Evolutionary conservation across 2,329 filamentous ascomycete genomes (phyloP).

Genomic region (Aspergillus pseudoviridinutans): DNA sequence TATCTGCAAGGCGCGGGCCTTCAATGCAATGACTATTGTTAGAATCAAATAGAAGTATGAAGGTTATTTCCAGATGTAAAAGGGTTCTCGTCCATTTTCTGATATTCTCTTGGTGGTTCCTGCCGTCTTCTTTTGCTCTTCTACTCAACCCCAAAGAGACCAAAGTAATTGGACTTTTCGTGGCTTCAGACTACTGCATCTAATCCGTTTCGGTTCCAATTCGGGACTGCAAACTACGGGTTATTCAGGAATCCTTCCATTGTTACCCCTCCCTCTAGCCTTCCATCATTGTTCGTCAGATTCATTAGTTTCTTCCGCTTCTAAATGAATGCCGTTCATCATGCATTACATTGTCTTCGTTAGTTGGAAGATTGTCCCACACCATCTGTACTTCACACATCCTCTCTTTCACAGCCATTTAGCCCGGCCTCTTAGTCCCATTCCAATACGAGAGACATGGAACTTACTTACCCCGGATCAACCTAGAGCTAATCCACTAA

Average conservation of each 20-base stretch:
- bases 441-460: not conserved
- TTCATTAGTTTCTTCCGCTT: not conserved
- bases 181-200: not conserved
- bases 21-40: not conserved
- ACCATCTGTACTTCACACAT: not conserved
- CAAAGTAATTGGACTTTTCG: not conserved
- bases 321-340: not conserved
- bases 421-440: not conserved
- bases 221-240: not conserved
- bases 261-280: not conserved
- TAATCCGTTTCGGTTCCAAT: not conserved
- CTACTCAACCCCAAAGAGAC: not conserved
- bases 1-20: not conserved
- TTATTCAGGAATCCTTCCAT: not conserved
- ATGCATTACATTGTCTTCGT: not conserved
- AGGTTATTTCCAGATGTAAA: not conserved
- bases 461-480: slow-evolving; percentile 16
- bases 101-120: not conserved
- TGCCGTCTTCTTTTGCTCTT: not conserved
- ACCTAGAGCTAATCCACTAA: slow-evolving; percentile 10
- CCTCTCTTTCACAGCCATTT: not conserved
- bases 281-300: not conserved
- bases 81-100: not conserved
- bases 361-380: not conserved
- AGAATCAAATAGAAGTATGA: not conserved